These are phyloP conservation scores for Sporisorium exsertum DNA, from an alignment of 1,284 basidiomycete species.

Conservation along the genomic window DNA sequence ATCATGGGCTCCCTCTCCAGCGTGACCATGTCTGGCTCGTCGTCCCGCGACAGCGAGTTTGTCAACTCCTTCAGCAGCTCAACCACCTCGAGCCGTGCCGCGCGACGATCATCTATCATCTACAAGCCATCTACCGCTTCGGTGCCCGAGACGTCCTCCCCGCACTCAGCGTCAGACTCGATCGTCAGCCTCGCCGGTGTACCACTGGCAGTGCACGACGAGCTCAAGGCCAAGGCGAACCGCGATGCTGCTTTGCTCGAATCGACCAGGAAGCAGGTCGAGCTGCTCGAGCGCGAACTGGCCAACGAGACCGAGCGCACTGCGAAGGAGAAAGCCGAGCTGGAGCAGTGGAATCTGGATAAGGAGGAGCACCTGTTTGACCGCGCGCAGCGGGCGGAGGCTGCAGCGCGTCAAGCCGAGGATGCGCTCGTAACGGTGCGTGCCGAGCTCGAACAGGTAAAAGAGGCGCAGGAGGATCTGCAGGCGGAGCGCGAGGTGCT, in stretches of 20 bases:
- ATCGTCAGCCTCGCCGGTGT: conserved; percentile 40
- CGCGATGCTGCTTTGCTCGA: conserved; percentile 54
- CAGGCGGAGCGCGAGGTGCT: conserved; percentile 65
- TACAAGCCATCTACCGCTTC: conserved; percentile 48
- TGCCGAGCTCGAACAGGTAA: conserved; percentile 31
- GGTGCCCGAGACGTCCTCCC: conserved; percentile 18
- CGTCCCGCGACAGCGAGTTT: conserved; percentile 41
- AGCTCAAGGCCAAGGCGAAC: conserved; percentile 56
- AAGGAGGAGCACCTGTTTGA: conserved; percentile 50
- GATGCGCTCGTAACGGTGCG: conserved; percentile 24
- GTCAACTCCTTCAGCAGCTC: conserved; percentile 22
- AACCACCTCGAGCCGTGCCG: conserved; percentile 19
- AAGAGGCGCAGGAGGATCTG: conserved; percentile 56
- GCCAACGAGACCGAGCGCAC: conserved; percentile 47
- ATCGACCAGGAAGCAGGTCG: conserved; percentile 52
- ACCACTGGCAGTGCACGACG: conserved; percentile 53
- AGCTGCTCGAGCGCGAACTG: conserved; percentile 51
- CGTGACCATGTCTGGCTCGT: conserved; percentile 8
- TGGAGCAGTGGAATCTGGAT: conserved; percentile 57
- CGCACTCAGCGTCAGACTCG: conserved; percentile 35
- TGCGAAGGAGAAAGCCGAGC: conserved; percentile 50
- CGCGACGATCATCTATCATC: conserved; percentile 50
- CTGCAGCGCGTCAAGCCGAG: conserved; percentile 23
- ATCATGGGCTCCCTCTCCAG: conserved; percentile 35
- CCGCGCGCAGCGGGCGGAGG: conserved; percentile 50